phyloP scores from a whole-genome alignment of 768 basidiomycete species.

The Dentipellis sp. region DNA sequence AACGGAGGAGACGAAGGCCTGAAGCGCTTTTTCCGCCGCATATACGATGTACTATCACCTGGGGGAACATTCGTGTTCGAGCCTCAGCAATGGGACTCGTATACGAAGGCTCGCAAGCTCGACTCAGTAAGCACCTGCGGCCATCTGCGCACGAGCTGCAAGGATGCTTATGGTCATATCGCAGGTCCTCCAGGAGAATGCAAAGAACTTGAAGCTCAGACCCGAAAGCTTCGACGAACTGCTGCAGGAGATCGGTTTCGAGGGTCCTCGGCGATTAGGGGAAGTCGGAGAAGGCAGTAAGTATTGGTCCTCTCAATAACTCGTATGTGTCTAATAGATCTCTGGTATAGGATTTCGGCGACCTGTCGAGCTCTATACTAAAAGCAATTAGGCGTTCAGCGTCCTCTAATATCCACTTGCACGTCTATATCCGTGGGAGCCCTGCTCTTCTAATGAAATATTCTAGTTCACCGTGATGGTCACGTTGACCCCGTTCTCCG shows the following conservation, averaged over 20 bases:
- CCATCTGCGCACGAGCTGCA: neutral
- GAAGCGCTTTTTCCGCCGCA: conserved; percentile 54
- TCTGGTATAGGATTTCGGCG: conserved; percentile 11
- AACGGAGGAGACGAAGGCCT: conserved; percentile 71
- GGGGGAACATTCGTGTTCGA: conserved; percentile 73
- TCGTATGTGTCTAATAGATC: neutral
- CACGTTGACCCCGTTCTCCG: neutral
- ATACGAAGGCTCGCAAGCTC: conserved; percentile 68
- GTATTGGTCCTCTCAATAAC: conserved; percentile 11
- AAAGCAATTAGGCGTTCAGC: neutral
- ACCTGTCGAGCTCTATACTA: conserved; percentile 14
- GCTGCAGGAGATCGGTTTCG: conserved; percentile 57
- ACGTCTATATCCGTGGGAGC: neutral
- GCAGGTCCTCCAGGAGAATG: conserved; percentile 53
- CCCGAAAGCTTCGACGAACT: conserved; percentile 54
- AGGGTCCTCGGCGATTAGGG: conserved; percentile 36
- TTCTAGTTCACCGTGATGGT: neutral
- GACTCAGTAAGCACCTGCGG: conserved; percentile 32
- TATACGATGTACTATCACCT: conserved; percentile 43
- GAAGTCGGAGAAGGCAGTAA: conserved; percentile 57
- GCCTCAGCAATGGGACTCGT: conserved; percentile 80
- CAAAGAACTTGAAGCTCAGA: conserved; percentile 42
- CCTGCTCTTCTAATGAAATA: neutral
- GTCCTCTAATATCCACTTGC: no score
- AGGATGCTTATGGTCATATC: neutral